Conservation (phyloP, 768 basidiomycete species). For the Podaxis carcinomalis region DNA sequence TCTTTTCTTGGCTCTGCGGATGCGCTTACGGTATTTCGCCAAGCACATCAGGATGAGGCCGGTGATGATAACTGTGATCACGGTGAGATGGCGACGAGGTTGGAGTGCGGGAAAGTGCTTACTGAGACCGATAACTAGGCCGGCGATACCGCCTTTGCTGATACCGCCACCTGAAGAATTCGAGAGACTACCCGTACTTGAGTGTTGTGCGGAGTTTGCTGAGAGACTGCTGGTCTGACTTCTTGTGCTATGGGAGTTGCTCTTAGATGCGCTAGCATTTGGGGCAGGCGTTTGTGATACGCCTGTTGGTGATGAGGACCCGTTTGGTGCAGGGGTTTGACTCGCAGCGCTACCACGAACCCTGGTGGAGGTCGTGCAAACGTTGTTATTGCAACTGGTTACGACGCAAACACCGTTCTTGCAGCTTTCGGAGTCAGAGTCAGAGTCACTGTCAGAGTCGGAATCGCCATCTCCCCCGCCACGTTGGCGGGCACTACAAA, state of each 20-base stretch:
- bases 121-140: conserved; percentile 12
- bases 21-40: conserved; percentile 15
- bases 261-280: not conserved
- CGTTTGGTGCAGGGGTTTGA: conserved; percentile 1
- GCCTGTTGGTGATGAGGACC: not conserved
- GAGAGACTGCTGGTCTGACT: not conserved
- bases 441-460: conserved; percentile 11
- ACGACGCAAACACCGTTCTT: not conserved
- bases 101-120: not conserved
- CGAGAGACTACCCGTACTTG: not conserved
- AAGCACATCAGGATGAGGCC: conserved; percentile 18
- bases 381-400: conserved; percentile 2
- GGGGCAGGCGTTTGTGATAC: not conserved
- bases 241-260: not conserved
- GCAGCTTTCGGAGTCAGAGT: conserved; percentile 10
- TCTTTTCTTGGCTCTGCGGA: conserved; percentile 18
- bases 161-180: not conserved
- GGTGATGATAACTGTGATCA: conserved; percentile 17
- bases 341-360: not conserved
- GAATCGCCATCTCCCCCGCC: conserved; percentile 4
- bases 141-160: conserved; percentile 14
- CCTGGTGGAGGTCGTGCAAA: conserved; percentile 2
- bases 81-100: not conserved
- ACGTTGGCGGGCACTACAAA: not conserved
- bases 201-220: not conserved